These are phyloP conservation scores for Lentinula novae-zelandiae DNA, from an alignment of 1,284 basidiomycete genomes.

Conservation along the genomic window DNA sequence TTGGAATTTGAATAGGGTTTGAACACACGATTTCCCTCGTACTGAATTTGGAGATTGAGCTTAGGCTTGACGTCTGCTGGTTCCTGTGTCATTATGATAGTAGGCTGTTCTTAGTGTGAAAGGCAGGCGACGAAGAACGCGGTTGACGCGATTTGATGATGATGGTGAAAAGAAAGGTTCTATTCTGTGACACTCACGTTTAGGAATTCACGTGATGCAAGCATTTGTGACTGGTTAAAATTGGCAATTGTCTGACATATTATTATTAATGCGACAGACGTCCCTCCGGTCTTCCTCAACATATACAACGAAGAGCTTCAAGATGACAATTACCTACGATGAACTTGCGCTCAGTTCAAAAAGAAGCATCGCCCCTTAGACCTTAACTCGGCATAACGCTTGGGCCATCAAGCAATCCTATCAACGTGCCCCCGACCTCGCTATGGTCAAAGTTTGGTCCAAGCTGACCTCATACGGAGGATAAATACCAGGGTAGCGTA, in stretches of 20 bases:
- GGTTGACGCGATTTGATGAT: background rate
- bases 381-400: background rate
- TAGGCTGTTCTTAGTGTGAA: background rate
- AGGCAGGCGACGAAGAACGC: background rate
- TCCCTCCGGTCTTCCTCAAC: no score
- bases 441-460: background rate
- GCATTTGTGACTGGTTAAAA: no score
- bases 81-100: constrained; percentile 45
- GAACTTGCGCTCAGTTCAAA: no score
- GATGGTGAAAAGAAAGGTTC: background rate
- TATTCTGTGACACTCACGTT: background rate
- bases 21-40: constrained; percentile 43
- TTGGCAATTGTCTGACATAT: background rate
- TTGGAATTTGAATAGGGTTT: background rate
- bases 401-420: background rate
- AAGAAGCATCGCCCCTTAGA: background rate
- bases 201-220: background rate
- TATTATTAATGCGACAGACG: background rate
- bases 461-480: background rate
- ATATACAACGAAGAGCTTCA: no score
- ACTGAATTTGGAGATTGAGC: constrained; percentile 50
- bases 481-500: background rate
- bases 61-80: constrained; percentile 67
- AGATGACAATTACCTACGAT: no score
- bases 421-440: background rate